These are phyloP conservation scores for Trichoderma gamsii DNA, from an alignment of 495 filamentous ascomycete species.

Conservation along the genomic window DNA sequence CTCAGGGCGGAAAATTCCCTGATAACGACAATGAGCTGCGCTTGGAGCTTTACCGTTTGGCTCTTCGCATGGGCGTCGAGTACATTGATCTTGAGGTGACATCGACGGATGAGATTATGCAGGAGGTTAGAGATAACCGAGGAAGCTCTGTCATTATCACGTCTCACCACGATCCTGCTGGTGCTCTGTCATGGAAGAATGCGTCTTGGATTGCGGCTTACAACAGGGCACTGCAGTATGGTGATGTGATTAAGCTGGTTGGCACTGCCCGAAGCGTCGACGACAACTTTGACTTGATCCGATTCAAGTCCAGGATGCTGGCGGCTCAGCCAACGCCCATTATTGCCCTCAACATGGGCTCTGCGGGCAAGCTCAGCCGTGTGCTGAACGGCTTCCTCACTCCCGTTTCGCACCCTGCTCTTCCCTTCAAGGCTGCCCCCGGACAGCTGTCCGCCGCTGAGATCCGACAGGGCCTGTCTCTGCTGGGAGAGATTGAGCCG, in stretches of 20 bases:
- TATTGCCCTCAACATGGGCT: constrained; percentile 96
- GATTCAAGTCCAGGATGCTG: constrained; percentile 73
- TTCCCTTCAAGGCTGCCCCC: constrained; percentile 89
- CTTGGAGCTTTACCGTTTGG: constrained; percentile 66
- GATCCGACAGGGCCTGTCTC: constrained; percentile 67
- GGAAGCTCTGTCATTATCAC: constrained; percentile 76
- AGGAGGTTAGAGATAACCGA: constrained; percentile 59
- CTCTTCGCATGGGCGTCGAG: constrained; percentile 76
- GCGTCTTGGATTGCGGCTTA: constrained; percentile 82
- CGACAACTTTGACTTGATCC: constrained; percentile 79
- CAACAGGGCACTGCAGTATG: constrained; percentile 78
- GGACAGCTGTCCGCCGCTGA: constrained; percentile 90
- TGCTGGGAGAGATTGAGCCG: constrained; percentile 73
- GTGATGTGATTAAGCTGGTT: constrained; percentile 91
- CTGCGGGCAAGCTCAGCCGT: constrained; percentile 77
- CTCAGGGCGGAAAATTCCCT: constrained; percentile 85
- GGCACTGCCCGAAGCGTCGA: constrained; percentile 70
- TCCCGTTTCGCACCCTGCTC: constrained; percentile 81
- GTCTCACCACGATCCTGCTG: constrained; percentile 85
- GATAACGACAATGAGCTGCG: constrained; percentile 66
- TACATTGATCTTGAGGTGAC: constrained; percentile 92
- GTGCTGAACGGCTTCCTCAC: constrained; percentile 92
- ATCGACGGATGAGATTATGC: constrained; percentile 66
- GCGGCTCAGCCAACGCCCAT: constrained; percentile 67
- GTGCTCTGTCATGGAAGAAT: constrained; percentile 76